Conservation (phyloP, 2,329 filamentous ascomycete genomes). For the Penicillium sp. region DNA sequence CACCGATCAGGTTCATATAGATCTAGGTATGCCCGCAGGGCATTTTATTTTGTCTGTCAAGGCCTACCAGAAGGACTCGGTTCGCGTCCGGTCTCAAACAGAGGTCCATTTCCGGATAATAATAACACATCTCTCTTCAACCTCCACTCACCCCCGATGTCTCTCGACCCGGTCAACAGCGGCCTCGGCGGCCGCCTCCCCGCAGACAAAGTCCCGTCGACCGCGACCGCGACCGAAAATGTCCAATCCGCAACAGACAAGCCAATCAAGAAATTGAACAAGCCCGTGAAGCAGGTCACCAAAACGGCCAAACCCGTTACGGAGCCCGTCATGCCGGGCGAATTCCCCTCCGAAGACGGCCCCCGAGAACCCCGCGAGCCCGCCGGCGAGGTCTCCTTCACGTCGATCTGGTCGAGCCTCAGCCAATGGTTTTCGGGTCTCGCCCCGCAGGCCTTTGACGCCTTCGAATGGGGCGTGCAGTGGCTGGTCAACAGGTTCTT, state of each 20-base stretch:
- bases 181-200: constrained; percentile 22
- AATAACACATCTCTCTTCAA: not conserved
- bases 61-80: too few species aligned
- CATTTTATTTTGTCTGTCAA: too few species aligned
- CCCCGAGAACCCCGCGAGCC: constrained; percentile 17
- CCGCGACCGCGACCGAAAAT: constrained; percentile 13
- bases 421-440: constrained; percentile 19
- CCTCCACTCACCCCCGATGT: constrained; percentile 16
- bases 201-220: constrained; percentile 17
- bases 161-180: constrained; percentile 26
- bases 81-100: not conserved
- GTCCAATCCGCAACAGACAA: constrained; percentile 14
- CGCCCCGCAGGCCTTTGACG: constrained; percentile 26
- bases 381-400: constrained; percentile 19
- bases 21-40: constrained; percentile 8
- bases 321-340: constrained; percentile 25
- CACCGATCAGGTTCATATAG: constrained; percentile 12
- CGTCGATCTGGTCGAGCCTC: constrained; percentile 16
- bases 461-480: constrained; percentile 27
- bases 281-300: constrained; percentile 15
- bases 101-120: not conserved
- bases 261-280: constrained; percentile 8
- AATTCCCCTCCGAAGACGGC: constrained; percentile 27
- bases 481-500: constrained; percentile 25
- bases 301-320: constrained; percentile 19